Percentiles rank a stretch among this genome's conserved stretches.
Evolutionary conservation across 2,329 filamentous ascomycete genomes (phyloP).

Genomic region (Atkinsonella hypoxylon): DNA sequence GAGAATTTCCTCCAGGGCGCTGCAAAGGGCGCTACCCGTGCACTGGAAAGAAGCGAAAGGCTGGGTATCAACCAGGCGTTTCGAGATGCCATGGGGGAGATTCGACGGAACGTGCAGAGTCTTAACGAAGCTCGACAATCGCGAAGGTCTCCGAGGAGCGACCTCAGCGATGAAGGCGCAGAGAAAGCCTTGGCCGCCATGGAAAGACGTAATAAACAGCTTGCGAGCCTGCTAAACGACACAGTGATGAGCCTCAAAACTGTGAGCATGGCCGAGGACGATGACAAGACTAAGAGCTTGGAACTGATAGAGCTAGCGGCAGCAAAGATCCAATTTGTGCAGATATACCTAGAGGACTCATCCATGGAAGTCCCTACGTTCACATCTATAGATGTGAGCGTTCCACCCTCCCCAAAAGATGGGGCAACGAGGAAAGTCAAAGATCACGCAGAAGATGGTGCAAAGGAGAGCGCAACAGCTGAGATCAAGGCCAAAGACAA

Average conservation of each 20-base stretch:
- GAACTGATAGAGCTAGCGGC: constrained; percentile 46
- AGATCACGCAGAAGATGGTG: background rate
- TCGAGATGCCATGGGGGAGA: constrained; percentile 69
- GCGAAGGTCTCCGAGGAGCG: constrained; percentile 24
- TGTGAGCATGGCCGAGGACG: constrained; percentile 37
- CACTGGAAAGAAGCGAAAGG: constrained; percentile 61
- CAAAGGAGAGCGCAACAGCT: background rate
- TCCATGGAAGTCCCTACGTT: constrained; percentile 34
- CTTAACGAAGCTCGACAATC: constrained; percentile 44
- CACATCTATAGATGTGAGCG: background rate
- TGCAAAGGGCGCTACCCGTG: constrained; percentile 62
- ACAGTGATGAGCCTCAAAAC: constrained; percentile 52
- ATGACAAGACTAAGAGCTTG: constrained; percentile 36
- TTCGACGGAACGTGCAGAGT: constrained; percentile 61
- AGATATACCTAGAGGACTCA: constrained; percentile 47
- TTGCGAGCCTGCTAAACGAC: constrained; percentile 57
- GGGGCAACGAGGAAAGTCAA: background rate
- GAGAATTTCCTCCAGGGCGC: constrained; percentile 66
- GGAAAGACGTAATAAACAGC: constrained; percentile 52
- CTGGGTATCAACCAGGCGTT: constrained; percentile 72
- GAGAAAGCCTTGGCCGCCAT: constrained; percentile 34
- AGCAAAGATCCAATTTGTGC: constrained; percentile 54
- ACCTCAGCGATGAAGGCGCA: constrained; percentile 23
- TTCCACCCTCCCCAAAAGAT: background rate
- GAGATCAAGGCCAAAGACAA: background rate